Conservation (phyloP, 176 grass and related monocot species). For the Avena sativa region DNA sequence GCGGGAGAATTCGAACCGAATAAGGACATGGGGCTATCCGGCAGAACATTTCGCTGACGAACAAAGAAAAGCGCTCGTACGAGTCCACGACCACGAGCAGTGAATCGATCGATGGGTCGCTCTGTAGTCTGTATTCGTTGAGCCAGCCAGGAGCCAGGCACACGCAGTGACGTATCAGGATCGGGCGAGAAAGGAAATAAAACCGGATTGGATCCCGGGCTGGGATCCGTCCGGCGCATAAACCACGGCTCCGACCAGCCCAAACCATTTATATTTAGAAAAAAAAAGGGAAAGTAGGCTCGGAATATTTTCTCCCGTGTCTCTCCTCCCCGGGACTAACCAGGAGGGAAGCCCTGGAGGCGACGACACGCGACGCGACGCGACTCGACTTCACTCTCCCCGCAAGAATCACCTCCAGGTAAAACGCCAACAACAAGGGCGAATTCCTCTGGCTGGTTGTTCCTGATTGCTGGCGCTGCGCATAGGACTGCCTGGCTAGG, state of each 20-base stretch:
- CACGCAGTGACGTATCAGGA: background rate
- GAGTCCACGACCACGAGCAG: too few relatives aligned
- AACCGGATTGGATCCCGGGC: constrained; percentile 45
- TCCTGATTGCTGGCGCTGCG: background rate
- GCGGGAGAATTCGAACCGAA: too few relatives aligned
- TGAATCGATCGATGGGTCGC: too few relatives aligned
- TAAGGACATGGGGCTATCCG: too few relatives aligned
- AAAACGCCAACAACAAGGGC: background rate
- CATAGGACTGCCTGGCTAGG: background rate
- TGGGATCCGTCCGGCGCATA: constrained; percentile 38
- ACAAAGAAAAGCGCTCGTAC: too few relatives aligned
- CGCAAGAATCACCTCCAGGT: constrained; percentile 18
- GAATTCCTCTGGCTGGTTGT: background rate
- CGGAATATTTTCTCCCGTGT: constrained; percentile 19
- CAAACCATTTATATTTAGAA: background rate
- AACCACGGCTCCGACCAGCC: too few relatives aligned
- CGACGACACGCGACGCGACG: constrained; percentile 24
- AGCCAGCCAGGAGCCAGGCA: too few relatives aligned
- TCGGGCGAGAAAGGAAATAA: background rate
- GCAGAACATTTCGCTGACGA: too few relatives aligned
- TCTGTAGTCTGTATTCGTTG: too few relatives aligned
- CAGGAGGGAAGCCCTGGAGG: background rate
- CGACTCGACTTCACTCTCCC: constrained; percentile 16
- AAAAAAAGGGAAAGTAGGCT: background rate
- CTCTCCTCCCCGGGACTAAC: background rate